Base-by-base conservation (phyloP, 2,329 filamentous ascomycete genomes). In the Phialophora tarda region DNA sequence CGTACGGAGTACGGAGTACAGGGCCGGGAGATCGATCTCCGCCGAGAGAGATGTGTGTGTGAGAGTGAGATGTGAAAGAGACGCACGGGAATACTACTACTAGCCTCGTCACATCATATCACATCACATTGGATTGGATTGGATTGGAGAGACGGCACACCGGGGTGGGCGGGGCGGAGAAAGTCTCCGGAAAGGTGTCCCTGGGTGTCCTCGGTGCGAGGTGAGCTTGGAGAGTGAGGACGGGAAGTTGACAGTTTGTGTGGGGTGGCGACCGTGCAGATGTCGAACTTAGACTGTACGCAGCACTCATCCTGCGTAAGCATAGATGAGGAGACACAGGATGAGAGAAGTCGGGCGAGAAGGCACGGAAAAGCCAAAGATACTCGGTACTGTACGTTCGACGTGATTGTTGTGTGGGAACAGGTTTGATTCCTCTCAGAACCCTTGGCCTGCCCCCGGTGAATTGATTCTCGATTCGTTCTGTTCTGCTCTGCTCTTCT, bases 401-500 rank as follows among this genome's bases (percentile, higher is more conserved):
- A n/a, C n/a, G 38, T 17, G 17, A 17, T 44, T 8, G 48, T 7
- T 7, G 21, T 51, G 21, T 51, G 48, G n/a, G 48, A 12, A 12
- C 48, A 26, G 48, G 21, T 17, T 17, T 51, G 48, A 51, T 44
- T 44, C 38, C 17, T n/a, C 38, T 44, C 14, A 8, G 38, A 44
- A 44, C 4, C 38, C 38, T 44, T 11, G 32, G 32, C 17, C 44
- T 21, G 44, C 2, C 10, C 24, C 48, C 23, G 21, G 6, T 26
- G 21, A 28, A 51, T 51, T 51, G 21, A 24, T 51, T 51, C 23
- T 51, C 14, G 17, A 44, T 44, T 51, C 21, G 21, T 8, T 44
- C 38, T 44, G 38, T 3, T 44, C 38, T 44, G 48, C 7, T 51
- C 48, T 51, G 48, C 21, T 51, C 53, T 55, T 28, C 53, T 30